Percentiles rank a stretch among this genome's conserved stretches.
Conservation (phyloP, 768 basidiomycete genomes). For the Boletus rufocinnamomeus region DNA sequence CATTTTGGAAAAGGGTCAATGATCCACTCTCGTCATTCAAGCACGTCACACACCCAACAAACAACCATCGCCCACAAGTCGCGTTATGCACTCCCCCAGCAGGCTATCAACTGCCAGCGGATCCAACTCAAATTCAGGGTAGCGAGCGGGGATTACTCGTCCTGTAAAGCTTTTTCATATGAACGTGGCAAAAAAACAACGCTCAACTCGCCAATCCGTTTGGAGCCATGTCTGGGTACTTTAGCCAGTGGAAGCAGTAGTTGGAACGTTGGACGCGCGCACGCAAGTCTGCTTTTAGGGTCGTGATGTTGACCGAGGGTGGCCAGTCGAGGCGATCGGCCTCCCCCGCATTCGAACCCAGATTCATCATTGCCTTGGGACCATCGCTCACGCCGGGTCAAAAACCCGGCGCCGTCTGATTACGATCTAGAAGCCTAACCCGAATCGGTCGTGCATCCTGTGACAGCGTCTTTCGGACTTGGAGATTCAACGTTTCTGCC, state of each 20-base stretch:
- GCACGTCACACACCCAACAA: conserved; percentile 17
- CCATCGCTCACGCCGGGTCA: conserved; percentile 1
- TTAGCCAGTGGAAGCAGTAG: background rate
- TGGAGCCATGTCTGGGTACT: background rate
- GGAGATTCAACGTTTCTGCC: conserved; percentile 26
- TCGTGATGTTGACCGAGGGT: background rate
- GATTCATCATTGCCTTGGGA: background rate
- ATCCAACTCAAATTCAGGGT: conserved; percentile 31
- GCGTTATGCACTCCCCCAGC: conserved; percentile 9
- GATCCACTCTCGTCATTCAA: conserved; percentile 14
- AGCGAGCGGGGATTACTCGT: conserved; percentile 35
- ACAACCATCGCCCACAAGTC: conserved; percentile 16
- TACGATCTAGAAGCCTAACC: conserved; percentile 6
- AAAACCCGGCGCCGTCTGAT: conserved; percentile 10
- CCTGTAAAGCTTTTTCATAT: conserved; percentile 23
- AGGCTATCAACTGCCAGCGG: conserved; percentile 19
- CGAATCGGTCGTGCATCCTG: conserved; percentile 4
- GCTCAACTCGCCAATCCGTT: conserved; percentile 5
- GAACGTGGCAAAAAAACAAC: conserved; percentile 20
- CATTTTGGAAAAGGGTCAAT: conserved; percentile 16
- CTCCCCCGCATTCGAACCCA: conserved; percentile 1
- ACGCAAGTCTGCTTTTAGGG: background rate
- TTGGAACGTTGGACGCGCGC: background rate
- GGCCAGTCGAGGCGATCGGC: conserved; percentile 1
- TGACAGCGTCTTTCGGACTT: conserved; percentile 27